Evolutionary conservation across 164 flowering plant species (phyloP), one percentile per base, ranked within the genome.

Genomic region (Nymphaea colorata): DNA sequence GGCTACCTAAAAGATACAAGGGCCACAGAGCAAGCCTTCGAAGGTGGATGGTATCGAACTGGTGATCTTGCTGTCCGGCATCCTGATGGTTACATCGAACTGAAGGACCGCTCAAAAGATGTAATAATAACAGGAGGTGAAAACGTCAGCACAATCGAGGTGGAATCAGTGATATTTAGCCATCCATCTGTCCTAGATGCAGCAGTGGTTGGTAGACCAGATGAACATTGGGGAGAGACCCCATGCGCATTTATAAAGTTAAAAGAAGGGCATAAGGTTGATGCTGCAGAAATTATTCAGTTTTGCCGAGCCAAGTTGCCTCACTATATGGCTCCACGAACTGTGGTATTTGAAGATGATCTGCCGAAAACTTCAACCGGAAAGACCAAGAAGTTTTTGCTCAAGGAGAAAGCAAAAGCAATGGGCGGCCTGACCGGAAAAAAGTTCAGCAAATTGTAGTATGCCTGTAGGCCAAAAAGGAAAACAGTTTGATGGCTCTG

Each of bases 191-290:
- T 86, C 4, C 51, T 72, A 41, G 87, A 84, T 68, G 90, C 84
- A 8, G 96, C 96, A 0, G 92, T 89, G 10, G 92, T 89, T n/a
- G 90, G 82, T 1, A 67, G 69, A 42, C 74, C 77, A 12, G 82
- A 79, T 64, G 73, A 78, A 51, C 64, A 67, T n/a, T 75, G 73
- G 75, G 83, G 80, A 15, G 80, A 82, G 75, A 75, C 75, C 6
- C 84, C 84, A 18, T 83, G 85, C 73, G 96, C 93, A 4, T 89
- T 87, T 75, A 85, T 89, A 68, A 82, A 77, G 68, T 62, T 89
- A 73, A 83, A 81, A 71, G 78, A 78, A 11, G 88, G 80, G 2
- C 41, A 15, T 41, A 47, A 4, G 47, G 71, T 69, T 3, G 70
- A 42, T 43, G 53, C 73, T 2, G 76, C 81, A 25, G 92, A 85